These are phyloP conservation scores for Stygiomarasmius scandens DNA, from an alignment of 1,284 basidiomycete genomes.

Conservation along the genomic window DNA sequence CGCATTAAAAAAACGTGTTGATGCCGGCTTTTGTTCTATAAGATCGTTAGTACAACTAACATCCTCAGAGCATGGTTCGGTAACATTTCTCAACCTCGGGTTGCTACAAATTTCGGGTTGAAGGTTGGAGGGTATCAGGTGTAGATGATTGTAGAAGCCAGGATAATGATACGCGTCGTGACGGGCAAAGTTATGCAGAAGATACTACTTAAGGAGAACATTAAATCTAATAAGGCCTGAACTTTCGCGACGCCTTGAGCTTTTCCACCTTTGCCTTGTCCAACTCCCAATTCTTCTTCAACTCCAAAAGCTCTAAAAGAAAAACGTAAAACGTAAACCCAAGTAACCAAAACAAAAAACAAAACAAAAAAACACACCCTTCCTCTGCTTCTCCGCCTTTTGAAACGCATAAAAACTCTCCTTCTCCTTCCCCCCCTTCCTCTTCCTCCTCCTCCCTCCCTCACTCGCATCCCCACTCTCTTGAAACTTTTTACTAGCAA, in stretches of 20 bases:
- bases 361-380: conserved; percentile 53
- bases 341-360: conserved; percentile 1
- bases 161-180: no score
- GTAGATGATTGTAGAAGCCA: no score
- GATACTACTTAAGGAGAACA: no score
- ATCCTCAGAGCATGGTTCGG: no score
- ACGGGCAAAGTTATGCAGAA: no score
- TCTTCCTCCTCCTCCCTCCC: conserved; percentile 54
- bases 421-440: conserved; percentile 67
- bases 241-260: conserved; percentile 75
- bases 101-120: no score
- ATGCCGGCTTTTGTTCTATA: no score
- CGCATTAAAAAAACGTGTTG: no score
- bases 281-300: conserved; percentile 82
- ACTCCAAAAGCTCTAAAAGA: conserved; percentile 66
- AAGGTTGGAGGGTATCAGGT: no score
- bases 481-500: conserved; percentile 78
- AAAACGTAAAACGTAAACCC: conserved; percentile 6
- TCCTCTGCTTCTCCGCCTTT: conserved; percentile 82
- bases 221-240: conserved; percentile 76
- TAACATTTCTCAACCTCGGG: no score
- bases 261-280: conserved; percentile 88
- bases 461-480: conserved; percentile 55
- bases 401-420: conserved; percentile 87
- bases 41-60: no score